Evolutionary conservation across 2,329 filamentous ascomycete genomes (phyloP), one percentile per base, ranked within the genome.

Genomic region (Pseudogymnoascus pannorum): DNA sequence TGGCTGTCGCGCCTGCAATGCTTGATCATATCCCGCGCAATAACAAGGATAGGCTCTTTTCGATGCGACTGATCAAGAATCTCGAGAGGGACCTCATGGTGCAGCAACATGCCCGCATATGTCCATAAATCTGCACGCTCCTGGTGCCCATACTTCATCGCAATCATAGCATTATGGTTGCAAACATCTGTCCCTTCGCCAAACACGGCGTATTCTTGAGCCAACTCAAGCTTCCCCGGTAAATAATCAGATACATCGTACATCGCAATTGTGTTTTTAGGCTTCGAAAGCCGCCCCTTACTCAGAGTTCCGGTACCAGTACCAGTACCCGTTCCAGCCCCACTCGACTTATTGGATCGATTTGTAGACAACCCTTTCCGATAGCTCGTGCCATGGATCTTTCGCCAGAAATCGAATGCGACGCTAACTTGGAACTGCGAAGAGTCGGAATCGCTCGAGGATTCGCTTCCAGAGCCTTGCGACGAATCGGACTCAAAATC

Each of bases 51-150:
- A 18, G 71, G 86, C 63, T 87, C 79, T 7, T 79, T 77, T 40
- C 79, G 76, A 64, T 80, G 77, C 29, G 79, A 75, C 61, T 81
- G 79, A 3, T 79, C 77, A 44, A 88, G 75, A 24, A 90, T 76
- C 67, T 88, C 81, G 3, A 93, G 76, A 1, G 88, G 89, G 26
- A 92, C 86, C 48, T 91, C 85, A 66, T 89, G 88, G 66, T 86
- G 85, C 51, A 97, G 77, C 5, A 97, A 79, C 62, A 97, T 78
- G 16, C 85, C 87, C 60, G 91, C 79, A 66, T 97, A 87, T 57
- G 83, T 84, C 94, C 94, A 99, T 5, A 96, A 83, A 67, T 91
- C 85, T 24, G 88, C 87, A 29, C 95, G 75, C 65, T 96, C 90
- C 12, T 79, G 73, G 65, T 85, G 82, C 4, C 87, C 89, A 66